These are phyloP conservation scores for Stagonosporopsis rhizophila DNA, from an alignment of 2,329 filamentous ascomycete species.

Conservation along the genomic window DNA sequence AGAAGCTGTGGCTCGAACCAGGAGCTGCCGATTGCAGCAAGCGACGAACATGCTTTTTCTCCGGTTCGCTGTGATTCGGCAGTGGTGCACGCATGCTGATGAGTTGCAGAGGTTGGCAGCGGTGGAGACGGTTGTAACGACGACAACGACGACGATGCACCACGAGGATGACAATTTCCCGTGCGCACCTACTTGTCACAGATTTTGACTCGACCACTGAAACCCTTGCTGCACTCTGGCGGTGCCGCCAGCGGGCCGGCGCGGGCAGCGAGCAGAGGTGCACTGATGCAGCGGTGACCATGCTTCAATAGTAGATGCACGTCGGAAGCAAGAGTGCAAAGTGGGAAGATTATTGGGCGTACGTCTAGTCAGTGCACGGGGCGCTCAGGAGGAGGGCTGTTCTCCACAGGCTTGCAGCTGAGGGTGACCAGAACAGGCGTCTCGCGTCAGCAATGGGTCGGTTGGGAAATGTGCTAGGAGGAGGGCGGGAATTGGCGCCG, in stretches of 20 bases:
- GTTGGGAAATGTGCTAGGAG: conserved; percentile 19
- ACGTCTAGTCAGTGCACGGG: not conserved
- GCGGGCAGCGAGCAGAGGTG: conserved; percentile 15
- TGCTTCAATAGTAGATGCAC: conserved; percentile 21
- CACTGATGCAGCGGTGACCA: conserved; percentile 26
- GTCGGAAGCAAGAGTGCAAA: conserved; percentile 5
- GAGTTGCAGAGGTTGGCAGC: not conserved
- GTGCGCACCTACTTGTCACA: not conserved
- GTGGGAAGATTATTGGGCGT: not conserved
- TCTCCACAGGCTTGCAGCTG: conserved; percentile 19
- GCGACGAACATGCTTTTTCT: not conserved
- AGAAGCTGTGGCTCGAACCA: conserved; percentile 4
- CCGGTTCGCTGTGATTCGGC: not conserved
- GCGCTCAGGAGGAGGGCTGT: conserved; percentile 18
- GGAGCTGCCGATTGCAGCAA: conserved; percentile 1
- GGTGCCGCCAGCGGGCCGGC: conserved; percentile 18
- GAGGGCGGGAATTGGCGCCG: conserved; percentile 27
- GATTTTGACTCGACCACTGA: not conserved
- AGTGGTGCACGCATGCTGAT: not conserved
- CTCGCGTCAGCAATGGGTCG: conserved; percentile 31
- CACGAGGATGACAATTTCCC: not conserved
- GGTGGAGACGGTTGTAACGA: no score
- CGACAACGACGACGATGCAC: no score
- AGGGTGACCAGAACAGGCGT: conserved; percentile 22
- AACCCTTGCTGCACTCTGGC: conserved; percentile 14